Percentiles rank a stretch among this genome's conserved stretches.
phyloP scores from a whole-genome alignment of 495 filamentous ascomycete genomes.

The Lasiosphaeria ovina region DNA sequence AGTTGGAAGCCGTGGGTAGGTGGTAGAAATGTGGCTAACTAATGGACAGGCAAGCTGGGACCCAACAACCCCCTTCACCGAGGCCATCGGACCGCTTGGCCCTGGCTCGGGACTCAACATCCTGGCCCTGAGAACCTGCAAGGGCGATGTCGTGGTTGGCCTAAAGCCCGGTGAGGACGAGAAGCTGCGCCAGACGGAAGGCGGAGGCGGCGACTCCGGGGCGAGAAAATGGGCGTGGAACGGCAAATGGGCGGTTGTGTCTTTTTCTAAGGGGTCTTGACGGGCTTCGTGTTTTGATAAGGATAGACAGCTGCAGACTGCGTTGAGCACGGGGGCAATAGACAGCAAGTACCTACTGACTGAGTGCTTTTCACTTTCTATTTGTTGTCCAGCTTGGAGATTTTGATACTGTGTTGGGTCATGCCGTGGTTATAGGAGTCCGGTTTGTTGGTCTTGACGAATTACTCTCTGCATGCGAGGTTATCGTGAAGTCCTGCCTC shows the following conservation, averaged over 20 bases:
- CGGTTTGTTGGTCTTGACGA: too few species aligned
- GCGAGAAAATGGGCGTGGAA: conserved; percentile 93
- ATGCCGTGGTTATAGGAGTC: too few species aligned
- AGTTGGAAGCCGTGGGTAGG: too few species aligned
- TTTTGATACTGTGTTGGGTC: too few species aligned
- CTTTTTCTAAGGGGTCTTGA: conserved; percentile 60
- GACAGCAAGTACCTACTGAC: too few species aligned
- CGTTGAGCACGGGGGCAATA: too few species aligned
- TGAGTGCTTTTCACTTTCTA: too few species aligned
- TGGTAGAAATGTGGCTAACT: background rate
- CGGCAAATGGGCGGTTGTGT: conserved; percentile 94
- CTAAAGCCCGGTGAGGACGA: conserved; percentile 79
- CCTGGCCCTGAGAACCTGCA: conserved; percentile 87
- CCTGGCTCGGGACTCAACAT: conserved; percentile 75
- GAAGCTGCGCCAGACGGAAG: conserved; percentile 63
- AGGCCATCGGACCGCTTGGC: conserved; percentile 85
- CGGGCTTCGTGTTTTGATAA: background rate
- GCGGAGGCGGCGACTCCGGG: conserved; percentile 65
- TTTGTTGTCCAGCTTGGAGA: too few species aligned
- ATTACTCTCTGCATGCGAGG: too few species aligned
- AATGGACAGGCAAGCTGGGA: conserved; percentile 72
- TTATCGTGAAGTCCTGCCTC: too few species aligned
- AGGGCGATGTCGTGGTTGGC: conserved; percentile 93
- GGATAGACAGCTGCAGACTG: too few species aligned
- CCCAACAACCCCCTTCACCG: conserved; percentile 78